These are phyloP conservation scores for Coemansia sp. DNA, from an alignment of 192 early-diverging fungal genomes.

Conservation along the genomic window DNA sequence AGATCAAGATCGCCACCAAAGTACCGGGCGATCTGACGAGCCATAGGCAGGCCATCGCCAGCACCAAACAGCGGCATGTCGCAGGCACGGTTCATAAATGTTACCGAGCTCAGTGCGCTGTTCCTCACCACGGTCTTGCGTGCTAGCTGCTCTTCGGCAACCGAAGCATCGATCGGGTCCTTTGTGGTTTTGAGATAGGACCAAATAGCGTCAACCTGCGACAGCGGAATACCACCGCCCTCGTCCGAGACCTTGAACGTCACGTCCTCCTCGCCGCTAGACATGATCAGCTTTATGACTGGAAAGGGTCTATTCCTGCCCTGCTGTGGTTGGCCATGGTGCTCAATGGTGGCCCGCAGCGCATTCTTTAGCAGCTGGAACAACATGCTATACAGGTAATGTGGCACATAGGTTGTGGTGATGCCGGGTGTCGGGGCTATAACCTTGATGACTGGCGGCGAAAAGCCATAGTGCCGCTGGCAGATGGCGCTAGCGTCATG, in stretches of 20 bases:
- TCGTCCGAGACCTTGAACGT: constrained; percentile 62
- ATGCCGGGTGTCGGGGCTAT: constrained; percentile 46
- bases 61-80: constrained; percentile 41
- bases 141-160: background rate
- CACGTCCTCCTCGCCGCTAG: constrained; percentile 60
- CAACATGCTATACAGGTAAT: constrained; percentile 56
- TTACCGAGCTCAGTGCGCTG: constrained; percentile 18
- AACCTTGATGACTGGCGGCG: constrained; percentile 48
- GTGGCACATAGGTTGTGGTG: constrained; percentile 56
- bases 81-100: constrained; percentile 30
- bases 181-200: constrained; percentile 48
- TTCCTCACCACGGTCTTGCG: constrained; percentile 13
- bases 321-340: constrained; percentile 21
- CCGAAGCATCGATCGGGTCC: background rate
- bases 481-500: constrained; percentile 44
- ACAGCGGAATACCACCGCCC: constrained; percentile 59
- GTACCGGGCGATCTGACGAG: constrained; percentile 56
- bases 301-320: constrained; percentile 25
- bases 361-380: constrained; percentile 60
- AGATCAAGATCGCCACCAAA: constrained; percentile 65
- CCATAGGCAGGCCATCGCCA: constrained; percentile 49
- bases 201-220: constrained; percentile 56
- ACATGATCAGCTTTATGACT: constrained; percentile 53
- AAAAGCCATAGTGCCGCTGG: constrained; percentile 48
- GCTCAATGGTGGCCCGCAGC: constrained; percentile 52